phyloP scores from a whole-genome alignment of 768 basidiomycete genomes.

The Ephemerocybe angulata region DNA sequence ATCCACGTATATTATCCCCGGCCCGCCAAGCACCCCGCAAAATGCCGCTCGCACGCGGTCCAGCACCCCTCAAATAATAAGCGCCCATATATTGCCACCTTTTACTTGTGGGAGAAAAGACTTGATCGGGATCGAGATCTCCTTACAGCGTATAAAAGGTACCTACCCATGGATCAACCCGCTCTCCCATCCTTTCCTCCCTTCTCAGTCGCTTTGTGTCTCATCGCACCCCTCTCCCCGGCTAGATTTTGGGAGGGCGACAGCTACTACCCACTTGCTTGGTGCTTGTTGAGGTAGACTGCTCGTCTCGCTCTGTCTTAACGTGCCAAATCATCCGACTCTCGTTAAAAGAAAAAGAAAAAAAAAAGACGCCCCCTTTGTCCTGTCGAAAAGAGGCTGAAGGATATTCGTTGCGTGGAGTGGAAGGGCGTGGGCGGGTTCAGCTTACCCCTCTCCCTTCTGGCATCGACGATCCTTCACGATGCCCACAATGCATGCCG shows the following conservation, averaged over 20 bases:
- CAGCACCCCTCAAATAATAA: too few species aligned
- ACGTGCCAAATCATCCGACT: not conserved
- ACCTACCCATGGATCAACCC: not conserved
- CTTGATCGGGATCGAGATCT: not conserved
- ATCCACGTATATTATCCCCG: too few species aligned
- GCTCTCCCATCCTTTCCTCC: not conserved
- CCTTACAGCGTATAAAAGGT: not conserved
- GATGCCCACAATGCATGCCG: not conserved
- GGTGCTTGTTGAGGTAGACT: not conserved
- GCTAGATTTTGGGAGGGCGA: constrained; percentile 1
- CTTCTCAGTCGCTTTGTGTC: not conserved
- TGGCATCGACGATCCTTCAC: not conserved
- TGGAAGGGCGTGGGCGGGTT: not conserved
- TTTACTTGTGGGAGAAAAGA: too few species aligned
- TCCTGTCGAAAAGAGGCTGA: not conserved
- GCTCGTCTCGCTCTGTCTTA: constrained; percentile 1
- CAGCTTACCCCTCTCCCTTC: not conserved
- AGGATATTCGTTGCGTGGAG: not conserved
- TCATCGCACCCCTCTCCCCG: not conserved
- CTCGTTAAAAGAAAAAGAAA: too few species aligned
- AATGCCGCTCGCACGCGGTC: too few species aligned
- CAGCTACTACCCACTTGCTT: not conserved
- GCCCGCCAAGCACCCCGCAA: too few species aligned
- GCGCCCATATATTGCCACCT: too few species aligned
- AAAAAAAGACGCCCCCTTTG: too few species aligned